Evolutionary conservation across 2,329 filamentous ascomycete genomes (phyloP).

Genomic region (Lithohypha guttulata): DNA sequence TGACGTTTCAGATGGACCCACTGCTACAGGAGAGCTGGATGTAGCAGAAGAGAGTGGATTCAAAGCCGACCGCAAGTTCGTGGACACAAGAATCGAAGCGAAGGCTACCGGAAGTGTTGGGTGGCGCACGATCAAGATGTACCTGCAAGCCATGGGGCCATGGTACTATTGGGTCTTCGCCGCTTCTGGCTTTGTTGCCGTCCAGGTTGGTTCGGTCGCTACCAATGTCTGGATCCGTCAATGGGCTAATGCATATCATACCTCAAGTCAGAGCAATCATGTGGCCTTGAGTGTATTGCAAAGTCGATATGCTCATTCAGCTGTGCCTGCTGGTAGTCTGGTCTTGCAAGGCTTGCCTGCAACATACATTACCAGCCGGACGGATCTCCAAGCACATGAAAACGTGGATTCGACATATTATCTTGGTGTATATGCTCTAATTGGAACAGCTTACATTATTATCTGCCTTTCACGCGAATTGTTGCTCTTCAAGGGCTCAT

Average conservation of each 20-base stretch:
- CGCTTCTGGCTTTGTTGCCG: conserved; percentile 61
- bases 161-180: conserved; percentile 92
- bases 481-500: conserved; percentile 84
- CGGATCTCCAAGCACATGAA: background rate
- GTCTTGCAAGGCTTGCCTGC: background rate
- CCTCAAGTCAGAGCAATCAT: conserved; percentile 27
- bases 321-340: conserved; percentile 3
- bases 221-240: conserved; percentile 91
- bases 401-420: conserved; percentile 77
- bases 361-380: background rate
- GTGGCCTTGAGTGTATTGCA: conserved; percentile 18
- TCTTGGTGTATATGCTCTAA: conserved; percentile 66
- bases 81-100: conserved; percentile 51
- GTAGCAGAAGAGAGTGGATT: conserved; percentile 5
- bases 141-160: conserved; percentile 81
- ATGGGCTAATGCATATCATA: conserved; percentile 84
- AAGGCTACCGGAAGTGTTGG: conserved; percentile 84
- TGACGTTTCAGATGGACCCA: conserved; percentile 37
- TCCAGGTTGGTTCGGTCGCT: conserved; percentile 76
- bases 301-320: background rate
- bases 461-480: conserved; percentile 73
- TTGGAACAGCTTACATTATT: conserved; percentile 67
- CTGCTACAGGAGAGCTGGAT: conserved; percentile 33
- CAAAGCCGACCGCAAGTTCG: conserved; percentile 28
- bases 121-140: conserved; percentile 73